A percentile compares a stretch with the other conserved stretches of the same genome.
Conservation (phyloP, 2,329 filamentous ascomycete species). For the Ophiocordyceps camponoti-saundersi region DNA sequence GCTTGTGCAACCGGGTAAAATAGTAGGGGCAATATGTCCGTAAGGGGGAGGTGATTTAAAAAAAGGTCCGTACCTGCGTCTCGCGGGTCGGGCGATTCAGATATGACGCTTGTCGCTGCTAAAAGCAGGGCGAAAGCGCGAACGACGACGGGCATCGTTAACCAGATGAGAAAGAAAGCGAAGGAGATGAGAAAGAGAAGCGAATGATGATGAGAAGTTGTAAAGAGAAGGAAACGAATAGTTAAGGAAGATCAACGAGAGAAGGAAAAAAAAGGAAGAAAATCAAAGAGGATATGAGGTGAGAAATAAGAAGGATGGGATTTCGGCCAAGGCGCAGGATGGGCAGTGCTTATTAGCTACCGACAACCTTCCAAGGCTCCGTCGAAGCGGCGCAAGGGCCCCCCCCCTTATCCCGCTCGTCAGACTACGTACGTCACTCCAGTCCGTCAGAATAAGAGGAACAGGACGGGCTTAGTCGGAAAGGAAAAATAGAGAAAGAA, state of each 20-base stretch:
- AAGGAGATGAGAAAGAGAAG: too few relatives aligned
- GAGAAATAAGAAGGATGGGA: slow-evolving; percentile 2
- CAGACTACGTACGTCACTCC: neutral
- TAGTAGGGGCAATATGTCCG: neutral
- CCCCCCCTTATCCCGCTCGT: too few relatives aligned
- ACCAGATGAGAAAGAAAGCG: too few relatives aligned
- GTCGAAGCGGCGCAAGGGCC: too few relatives aligned
- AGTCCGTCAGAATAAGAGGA: neutral
- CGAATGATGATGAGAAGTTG: neutral
- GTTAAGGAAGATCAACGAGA: neutral
- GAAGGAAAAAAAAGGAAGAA: neutral
- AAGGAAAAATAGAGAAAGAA: neutral
- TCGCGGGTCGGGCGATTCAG: neutral
- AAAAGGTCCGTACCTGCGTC: neutral
- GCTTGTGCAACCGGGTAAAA: neutral
- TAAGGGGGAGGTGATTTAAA: neutral
- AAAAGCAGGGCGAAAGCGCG: neutral
- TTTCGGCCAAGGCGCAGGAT: neutral
- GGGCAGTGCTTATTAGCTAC: neutral
- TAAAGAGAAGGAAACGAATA: neutral
- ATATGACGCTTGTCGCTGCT: neutral
- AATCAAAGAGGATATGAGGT: neutral
- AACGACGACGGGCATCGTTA: neutral
- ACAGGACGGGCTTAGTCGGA: neutral
- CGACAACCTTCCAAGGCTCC: too few relatives aligned